Base-by-base conservation (phyloP, 257 asterid species). In the Gentiana macrophylla region DNA sequence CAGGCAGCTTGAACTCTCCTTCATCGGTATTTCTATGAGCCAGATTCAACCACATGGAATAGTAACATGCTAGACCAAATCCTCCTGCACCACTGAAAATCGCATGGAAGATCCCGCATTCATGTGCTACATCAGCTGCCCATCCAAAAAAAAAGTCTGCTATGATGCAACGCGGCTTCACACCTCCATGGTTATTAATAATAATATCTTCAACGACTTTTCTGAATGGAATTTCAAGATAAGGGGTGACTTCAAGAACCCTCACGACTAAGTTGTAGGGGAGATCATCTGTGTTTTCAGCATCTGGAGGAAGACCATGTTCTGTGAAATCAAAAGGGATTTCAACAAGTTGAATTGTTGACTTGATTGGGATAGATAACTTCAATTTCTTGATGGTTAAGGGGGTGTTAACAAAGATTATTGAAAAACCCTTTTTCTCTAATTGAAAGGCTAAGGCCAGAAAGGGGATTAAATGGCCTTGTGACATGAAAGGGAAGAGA, bases 41-140 rank as follows among this genome's bases (percentile, higher is more conserved):
- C 34, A 84, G 65, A 56, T 69, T 69, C 15, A 84, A 36, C 86
- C 86, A 84, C 68, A 69, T 55, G 49, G 94, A 79, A 62, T 72
- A 70, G 65, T 70, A 76, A 61, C 89, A 80, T 0, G 90, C 90
- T 72, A 84, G 62, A 5, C 90, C 94, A 55, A 70, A 81, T 49
- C 83, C 90, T 1, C 94, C 78, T 5, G 77, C 55, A 8, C 72
- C 63, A 55, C 74, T 66, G 52, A 77, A 84, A 15, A 79, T 61
- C 3, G 83, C 70, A 55, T 76, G 84, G n/a, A 69, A 81, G 35
- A 81, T 50, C 8, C 70, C 81, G 47, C 81, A 64, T 35, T 81
- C 83, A 32, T 55, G 84, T 1, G 77, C 72, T 4, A 74, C 86
- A 36, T 67, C 74, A 36, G 81, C 77, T 0, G 81, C 68, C 94